Evolutionary conservation across 306 rosid genomes (phyloP).

Genomic region (Lagenaria siceraria): DNA sequence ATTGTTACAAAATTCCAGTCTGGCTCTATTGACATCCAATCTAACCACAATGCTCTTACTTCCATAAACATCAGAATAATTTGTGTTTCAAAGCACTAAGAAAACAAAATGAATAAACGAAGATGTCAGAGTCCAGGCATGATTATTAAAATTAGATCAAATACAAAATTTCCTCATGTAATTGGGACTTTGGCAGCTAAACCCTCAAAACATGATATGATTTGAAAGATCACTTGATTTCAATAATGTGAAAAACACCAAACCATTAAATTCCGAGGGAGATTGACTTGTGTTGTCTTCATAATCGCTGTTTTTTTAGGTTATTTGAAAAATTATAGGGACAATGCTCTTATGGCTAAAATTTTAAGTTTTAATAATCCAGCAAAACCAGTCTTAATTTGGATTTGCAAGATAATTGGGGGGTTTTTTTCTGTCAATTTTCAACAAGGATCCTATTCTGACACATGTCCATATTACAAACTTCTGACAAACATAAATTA

Average conservation of each 20-base stretch:
- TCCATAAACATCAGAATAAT: not conserved
- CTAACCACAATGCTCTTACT: not conserved
- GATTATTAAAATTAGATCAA: not conserved
- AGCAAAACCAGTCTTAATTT: not conserved
- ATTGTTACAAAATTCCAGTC: not conserved
- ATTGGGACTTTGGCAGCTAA: not conserved
- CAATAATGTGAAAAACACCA: not conserved
- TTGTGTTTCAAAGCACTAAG: not conserved
- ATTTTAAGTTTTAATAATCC: not conserved
- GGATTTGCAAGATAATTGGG: not conserved
- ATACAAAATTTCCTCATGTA: not conserved
- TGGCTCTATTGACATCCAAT: not conserved
- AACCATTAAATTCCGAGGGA: not conserved
- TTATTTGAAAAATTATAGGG: not conserved
- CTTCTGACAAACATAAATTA: not conserved
- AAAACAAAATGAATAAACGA: not conserved
- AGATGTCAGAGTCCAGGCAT: not conserved
- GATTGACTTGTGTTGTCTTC: not conserved
- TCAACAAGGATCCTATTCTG: not conserved
- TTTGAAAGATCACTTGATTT: not conserved
- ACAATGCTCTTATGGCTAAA: not conserved
- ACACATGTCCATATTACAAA: not conserved
- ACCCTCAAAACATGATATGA: not conserved
- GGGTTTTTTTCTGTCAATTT: too few species aligned
- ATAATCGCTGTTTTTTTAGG: not conserved